Base-by-base conservation (phyloP, 352 stramenopile species). In the Pythium folliculosum region DNA sequence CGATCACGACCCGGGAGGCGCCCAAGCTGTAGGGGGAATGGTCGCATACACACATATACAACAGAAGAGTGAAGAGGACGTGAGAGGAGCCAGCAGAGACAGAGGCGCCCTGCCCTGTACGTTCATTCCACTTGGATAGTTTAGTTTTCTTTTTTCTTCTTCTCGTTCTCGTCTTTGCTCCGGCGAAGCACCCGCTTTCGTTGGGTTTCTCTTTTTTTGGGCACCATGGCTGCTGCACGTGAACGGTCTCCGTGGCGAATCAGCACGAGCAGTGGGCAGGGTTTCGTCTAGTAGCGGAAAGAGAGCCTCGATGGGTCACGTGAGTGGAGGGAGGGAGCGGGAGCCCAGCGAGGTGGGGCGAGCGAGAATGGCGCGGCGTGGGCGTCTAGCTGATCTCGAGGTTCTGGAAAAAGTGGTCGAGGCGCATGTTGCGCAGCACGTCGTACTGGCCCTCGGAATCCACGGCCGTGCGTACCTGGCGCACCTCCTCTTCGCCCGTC, bases 381-480 rank as follows among this genome's bases (percentile, higher is more conserved):
- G 63, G 13, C 35, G 7, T 57, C 43, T 69, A 73, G 21, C 51
- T 65, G 25, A 66, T 53, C 37, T 75, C 65, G 49, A 77, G 69
- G 65, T 70, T 74, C 49, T 87, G 63, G 49, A 92, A 81, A 60
- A 84, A 93, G 30, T 90, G 70, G 57, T 89, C 80, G n/a, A 91
- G 76, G 17, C 84, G 82, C 53, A 87, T 70, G 75, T 93, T 77
- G 49, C 82, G 80, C 58, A 93, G 76, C 40, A 90, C 82, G 64
- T 90, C 82, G 70, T 91, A 90, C 37, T 91, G 81, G 17, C 86
- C 86, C 17, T 93, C 83, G 0, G 80, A 63, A 63, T 95, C 83
- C 13, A 91, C 70, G 2, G 82, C 84, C 9, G 83, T 93, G 70
- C 86, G 83, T 61, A 93, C 80, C 58, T 88, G 55, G n/a, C 82